Evolutionary conservation across 148 eudicot species (phyloP).

Genomic region (Cornus florida): DNA sequence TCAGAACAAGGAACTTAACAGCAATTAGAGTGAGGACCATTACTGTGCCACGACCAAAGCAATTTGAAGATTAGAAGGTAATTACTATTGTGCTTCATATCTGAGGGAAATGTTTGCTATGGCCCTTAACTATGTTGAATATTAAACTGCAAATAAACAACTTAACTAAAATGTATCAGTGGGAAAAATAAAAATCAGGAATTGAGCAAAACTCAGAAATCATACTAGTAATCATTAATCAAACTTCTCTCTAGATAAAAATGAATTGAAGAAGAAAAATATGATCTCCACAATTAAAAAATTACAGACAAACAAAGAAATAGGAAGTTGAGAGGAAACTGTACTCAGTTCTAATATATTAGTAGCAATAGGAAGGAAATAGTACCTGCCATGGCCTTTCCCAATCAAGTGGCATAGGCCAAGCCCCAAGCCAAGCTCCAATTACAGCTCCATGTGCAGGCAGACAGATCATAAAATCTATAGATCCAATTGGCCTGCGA

Average conservation of each 20-base stretch:
- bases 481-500: slow-evolving; percentile 57
- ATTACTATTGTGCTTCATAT: not conserved
- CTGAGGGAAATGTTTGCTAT: not conserved
- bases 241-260: not conserved
- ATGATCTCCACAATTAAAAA: not conserved
- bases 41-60: not conserved
- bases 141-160: no score
- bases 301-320: not conserved
- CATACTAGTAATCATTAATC: not conserved
- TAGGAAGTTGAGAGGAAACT: not conserved
- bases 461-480: slow-evolving; percentile 74
- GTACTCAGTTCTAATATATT: not conserved
- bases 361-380: not conserved
- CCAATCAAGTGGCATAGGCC: slow-evolving; percentile 99
- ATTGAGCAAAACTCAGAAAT: not conserved
- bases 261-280: not conserved
- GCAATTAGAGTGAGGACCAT: not conserved
- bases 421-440: slow-evolving; percentile 98
- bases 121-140: not conserved
- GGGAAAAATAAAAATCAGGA: no score
- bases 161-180: not conserved
- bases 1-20: not conserved
- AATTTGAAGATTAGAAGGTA: not conserved
- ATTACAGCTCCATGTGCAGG: slow-evolving; percentile 91
- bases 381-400: slow-evolving; percentile 98